Evolutionary conservation across 768 basidiomycete genomes (phyloP), one percentile per base, ranked within the genome.

Genomic region (Coprinopsis marcescibilis): DNA sequence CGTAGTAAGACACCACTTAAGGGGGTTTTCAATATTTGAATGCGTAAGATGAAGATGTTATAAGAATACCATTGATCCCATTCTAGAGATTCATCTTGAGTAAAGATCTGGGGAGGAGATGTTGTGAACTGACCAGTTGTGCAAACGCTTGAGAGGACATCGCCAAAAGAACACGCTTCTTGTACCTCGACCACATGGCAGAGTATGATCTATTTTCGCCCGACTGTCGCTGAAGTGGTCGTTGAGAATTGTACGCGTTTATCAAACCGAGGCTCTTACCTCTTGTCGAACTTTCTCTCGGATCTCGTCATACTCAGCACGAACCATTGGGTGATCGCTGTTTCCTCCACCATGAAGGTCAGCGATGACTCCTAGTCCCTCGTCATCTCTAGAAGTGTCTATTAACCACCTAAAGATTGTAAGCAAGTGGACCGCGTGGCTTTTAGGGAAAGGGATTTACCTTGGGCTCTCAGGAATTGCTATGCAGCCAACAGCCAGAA

Each of bases 81-180:
- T 95, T 95, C 90, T 95, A 41, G 6, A 51, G 8, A 27, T 11
- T 12, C 24, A 20, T 17, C 5, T 3, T 5, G 5, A 15, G 26
- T 43, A 12, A 21, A 14, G 45, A 15, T 23, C 5, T 29, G n/a
- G 8, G 37, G 54, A 36, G 40, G 43, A 20, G 26, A 41, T 44
- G 6, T 47, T 35, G 56, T 20, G 26, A 4, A 73, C 89, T 50
- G 52, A 91, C 92, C 59, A 96, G 69, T 60, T 96, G 94, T 34
- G 94, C 94, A 65, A 96, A 95, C 33, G 89, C 88, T 63, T 96
- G 94, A 46, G 90, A 90, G 15, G 87, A 89, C 89, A 94, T 94
- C 13, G 94, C 94, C 37, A 97, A 78, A 52, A 96, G 61, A 10
- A 98, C 92, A 26, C 93, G 75, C 24, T 83, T 81, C 57, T 85